Conservation (phyloP, 176 grass and related monocot genomes). For the Carex myosuroides region DNA sequence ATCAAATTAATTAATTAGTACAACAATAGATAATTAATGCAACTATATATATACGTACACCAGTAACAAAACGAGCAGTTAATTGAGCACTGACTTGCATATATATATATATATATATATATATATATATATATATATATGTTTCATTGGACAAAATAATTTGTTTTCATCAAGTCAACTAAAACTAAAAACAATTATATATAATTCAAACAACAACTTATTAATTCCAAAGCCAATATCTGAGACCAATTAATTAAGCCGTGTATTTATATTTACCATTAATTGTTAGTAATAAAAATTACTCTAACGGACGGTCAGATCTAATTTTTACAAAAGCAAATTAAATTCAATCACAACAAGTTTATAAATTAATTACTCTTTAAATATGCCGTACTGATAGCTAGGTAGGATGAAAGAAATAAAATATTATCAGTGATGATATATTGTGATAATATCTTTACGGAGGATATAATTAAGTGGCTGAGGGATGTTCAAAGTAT, state of each 20-base stretch:
- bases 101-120: no score
- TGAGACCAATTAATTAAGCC: neutral
- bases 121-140: no score
- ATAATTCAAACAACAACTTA: neutral
- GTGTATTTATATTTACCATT: neutral
- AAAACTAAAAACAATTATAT: neutral
- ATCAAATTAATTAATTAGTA: neutral
- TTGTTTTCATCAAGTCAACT: neutral
- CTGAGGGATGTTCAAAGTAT: no score
- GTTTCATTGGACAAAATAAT: neutral
- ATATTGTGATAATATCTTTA: no score
- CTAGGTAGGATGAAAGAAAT: neutral
- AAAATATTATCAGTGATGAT: no score
- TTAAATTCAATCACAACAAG: conserved; percentile 12
- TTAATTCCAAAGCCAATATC: neutral
- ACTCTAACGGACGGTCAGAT: neutral
- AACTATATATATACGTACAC: neutral
- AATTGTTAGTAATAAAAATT: neutral
- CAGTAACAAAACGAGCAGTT: neutral
- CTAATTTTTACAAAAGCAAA: neutral
- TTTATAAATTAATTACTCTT: neutral
- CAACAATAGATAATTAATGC: neutral
- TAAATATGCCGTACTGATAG: conserved; percentile 25
- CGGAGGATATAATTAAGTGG: no score
- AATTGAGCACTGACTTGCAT: neutral